Percentiles rank a stretch among this genome's conserved stretches.
These are phyloP conservation scores for Raffaelea albimanens DNA, from an alignment of 2,329 filamentous ascomycete genomes.

Conservation along the genomic window DNA sequence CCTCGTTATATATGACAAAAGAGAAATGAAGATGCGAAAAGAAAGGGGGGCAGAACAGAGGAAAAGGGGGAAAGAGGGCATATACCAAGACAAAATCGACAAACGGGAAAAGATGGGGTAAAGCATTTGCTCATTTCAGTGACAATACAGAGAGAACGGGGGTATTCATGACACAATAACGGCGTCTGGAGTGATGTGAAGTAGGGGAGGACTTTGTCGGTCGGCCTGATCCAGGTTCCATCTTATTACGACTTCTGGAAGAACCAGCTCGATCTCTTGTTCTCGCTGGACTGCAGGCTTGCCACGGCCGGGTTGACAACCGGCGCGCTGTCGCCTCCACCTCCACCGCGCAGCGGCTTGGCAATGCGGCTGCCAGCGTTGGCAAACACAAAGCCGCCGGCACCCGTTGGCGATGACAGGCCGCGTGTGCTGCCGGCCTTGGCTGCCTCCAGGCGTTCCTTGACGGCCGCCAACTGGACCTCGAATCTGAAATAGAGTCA, in stretches of 20 bases:
- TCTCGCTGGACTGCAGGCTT: slow-evolving; percentile 51
- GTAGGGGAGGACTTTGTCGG: background rate
- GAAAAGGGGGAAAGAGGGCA: background rate
- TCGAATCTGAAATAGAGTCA: slow-evolving; percentile 97
- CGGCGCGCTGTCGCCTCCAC: slow-evolving; percentile 36
- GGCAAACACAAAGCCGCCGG: slow-evolving; percentile 63
- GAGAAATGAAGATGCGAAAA: too few relatives aligned
- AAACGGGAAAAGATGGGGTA: too few relatives aligned
- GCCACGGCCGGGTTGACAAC: slow-evolving; percentile 46
- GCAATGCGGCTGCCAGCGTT: slow-evolving; percentile 57
- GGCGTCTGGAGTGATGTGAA: too few relatives aligned
- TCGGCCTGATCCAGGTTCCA: too few relatives aligned
- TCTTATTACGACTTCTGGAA: slow-evolving; percentile 15
- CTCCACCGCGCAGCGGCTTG: slow-evolving; percentile 58
- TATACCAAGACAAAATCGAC: background rate
- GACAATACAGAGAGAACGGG: too few relatives aligned
- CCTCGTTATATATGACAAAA: too few relatives aligned
- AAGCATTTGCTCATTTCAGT: too few relatives aligned
- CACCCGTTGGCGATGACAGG: slow-evolving; percentile 53
- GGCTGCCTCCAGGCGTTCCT: slow-evolving; percentile 91
- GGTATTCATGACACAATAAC: too few relatives aligned
- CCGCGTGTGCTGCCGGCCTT: slow-evolving; percentile 86
- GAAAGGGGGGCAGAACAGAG: too few relatives aligned
- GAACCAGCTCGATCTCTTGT: slow-evolving; percentile 53
- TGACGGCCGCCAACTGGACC: slow-evolving; percentile 90